A percentile compares a stretch with the other conserved stretches of the same genome.
Evolutionary conservation across 2,329 filamentous ascomycete species (phyloP).

Genomic region (Chalaropsis thielavioides): DNA sequence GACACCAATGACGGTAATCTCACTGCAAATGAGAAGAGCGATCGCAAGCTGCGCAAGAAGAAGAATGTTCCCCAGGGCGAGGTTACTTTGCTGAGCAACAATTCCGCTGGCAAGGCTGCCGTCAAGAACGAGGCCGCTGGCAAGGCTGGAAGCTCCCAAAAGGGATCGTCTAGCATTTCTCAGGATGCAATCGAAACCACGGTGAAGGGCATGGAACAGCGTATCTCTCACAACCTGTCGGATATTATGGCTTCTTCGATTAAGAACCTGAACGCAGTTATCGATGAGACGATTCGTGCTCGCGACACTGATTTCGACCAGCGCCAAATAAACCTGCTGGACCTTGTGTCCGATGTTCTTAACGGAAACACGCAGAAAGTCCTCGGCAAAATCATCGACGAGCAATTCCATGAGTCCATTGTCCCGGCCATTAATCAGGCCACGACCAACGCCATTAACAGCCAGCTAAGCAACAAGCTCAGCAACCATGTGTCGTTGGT

Average conservation of each 20-base stretch:
- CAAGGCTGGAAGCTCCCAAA: constrained; percentile 16
- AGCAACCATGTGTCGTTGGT: constrained; percentile 49
- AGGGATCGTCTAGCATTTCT: constrained; percentile 23
- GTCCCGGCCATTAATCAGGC: constrained; percentile 59
- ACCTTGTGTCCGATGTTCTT: constrained; percentile 45
- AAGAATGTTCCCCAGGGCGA: constrained; percentile 41
- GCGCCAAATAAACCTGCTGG: constrained; percentile 40
- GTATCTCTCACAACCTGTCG: constrained; percentile 36
- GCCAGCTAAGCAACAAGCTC: constrained; percentile 55
- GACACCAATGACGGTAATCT: constrained; percentile 12
- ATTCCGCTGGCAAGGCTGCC: constrained; percentile 25
- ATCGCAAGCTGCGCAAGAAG: constrained; percentile 51
- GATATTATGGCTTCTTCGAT: constrained; percentile 42
- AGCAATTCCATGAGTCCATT: constrained; percentile 60
- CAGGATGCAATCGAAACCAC: constrained; percentile 39
- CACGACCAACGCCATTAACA: constrained; percentile 52
- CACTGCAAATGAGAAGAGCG: constrained; percentile 39
- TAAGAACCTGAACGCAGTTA: constrained; percentile 45
- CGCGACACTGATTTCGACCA: constrained; percentile 39
- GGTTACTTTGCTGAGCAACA: constrained; percentile 25
- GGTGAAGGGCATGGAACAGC: constrained; percentile 38
- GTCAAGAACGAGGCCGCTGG: constrained; percentile 12
- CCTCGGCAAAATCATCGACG: constrained; percentile 59
- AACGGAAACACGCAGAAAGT: constrained; percentile 55
- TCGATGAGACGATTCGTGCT: constrained; percentile 47